Conservation (phyloP, 192 early-diverging fungal genomes). For the Coemansia sp. region DNA sequence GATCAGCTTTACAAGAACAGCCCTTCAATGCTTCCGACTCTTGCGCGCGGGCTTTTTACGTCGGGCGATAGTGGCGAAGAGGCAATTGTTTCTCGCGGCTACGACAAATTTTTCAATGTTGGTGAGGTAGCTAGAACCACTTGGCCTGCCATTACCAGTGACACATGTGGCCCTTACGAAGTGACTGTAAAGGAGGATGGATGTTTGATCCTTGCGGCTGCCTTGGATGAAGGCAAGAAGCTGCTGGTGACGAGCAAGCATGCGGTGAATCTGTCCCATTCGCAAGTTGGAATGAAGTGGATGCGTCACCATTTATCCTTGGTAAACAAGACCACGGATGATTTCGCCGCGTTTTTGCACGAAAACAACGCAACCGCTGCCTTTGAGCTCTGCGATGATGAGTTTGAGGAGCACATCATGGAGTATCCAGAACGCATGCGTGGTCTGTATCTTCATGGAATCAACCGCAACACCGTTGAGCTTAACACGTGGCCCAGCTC, state of each 20-base stretch:
- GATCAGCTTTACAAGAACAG: slow-evolving; percentile 70
- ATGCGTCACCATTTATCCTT: slow-evolving; percentile 62
- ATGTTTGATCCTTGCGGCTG: slow-evolving; percentile 86
- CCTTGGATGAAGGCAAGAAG: slow-evolving; percentile 57
- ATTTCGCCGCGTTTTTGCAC: slow-evolving; percentile 72
- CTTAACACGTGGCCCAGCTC: slow-evolving; percentile 72
- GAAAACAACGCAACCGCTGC: slow-evolving; percentile 79
- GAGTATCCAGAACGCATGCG: slow-evolving; percentile 74
- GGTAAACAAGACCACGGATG: slow-evolving; percentile 59
- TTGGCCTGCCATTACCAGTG: slow-evolving; percentile 57
- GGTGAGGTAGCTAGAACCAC: slow-evolving; percentile 62
- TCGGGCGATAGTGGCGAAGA: slow-evolving; percentile 19
- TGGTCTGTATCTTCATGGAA: slow-evolving; percentile 90
- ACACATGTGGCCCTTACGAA: slow-evolving; percentile 86
- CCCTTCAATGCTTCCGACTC: slow-evolving; percentile 63
- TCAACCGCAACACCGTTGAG: slow-evolving; percentile 77
- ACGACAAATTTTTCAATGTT: slow-evolving; percentile 97
- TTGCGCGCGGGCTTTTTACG: slow-evolving; percentile 85
- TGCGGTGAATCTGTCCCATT: slow-evolving; percentile 35
- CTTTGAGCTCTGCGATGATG: slow-evolving; percentile 86
- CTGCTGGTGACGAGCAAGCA: slow-evolving; percentile 93
- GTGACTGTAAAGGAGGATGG: slow-evolving; percentile 96
- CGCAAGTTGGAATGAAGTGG: slow-evolving; percentile 76
- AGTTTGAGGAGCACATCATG: slow-evolving; percentile 94
- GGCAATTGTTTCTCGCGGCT: slow-evolving; percentile 77